Percentiles rank a stretch among this genome's conserved stretches.
Evolutionary conservation across 208 protist genomes (phyloP).

Genomic region (Strigomonas galati): DNA sequence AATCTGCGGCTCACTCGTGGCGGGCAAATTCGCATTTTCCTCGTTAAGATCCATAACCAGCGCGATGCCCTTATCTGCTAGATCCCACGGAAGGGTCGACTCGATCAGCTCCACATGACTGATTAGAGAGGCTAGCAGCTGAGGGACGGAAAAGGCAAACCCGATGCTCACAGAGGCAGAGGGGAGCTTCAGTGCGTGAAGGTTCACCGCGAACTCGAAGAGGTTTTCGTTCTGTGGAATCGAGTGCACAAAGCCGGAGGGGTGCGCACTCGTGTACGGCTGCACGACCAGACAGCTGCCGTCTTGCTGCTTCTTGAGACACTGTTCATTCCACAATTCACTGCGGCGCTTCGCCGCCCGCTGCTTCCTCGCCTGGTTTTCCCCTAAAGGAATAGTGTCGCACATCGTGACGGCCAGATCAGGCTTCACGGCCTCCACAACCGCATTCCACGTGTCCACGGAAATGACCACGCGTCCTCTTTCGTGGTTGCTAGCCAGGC

Average conservation of each 20-base stretch:
- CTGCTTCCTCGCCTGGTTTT: conserved; percentile 36
- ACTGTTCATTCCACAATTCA: conserved; percentile 29
- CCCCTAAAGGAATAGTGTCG: conserved; percentile 51
- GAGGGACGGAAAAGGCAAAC: conserved; percentile 35
- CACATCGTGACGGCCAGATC: conserved; percentile 43
- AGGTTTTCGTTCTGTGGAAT: conserved; percentile 29
- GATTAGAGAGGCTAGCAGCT: conserved; percentile 41
- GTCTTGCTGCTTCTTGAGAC: conserved; percentile 7
- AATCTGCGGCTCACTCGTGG: conserved; percentile 27
- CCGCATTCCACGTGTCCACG: conserved; percentile 46
- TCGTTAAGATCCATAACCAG: conserved; percentile 26
- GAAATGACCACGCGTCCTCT: conserved; percentile 53
- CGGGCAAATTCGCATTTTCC: not conserved
- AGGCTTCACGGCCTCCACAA: conserved; percentile 48
- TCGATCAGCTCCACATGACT: conserved; percentile 57
- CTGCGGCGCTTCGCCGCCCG: conserved; percentile 37
- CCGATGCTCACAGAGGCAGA: conserved; percentile 23
- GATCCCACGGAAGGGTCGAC: conserved; percentile 61
- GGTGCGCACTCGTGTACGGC: not conserved
- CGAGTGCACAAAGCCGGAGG: not conserved
- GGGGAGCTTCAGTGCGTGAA: not conserved
- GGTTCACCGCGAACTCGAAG: not conserved
- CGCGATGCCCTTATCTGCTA: conserved; percentile 75
- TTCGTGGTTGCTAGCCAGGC: conserved; percentile 57
- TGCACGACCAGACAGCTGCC: not conserved